phyloP scores from a whole-genome alignment of 225 moss, liverwort and hornwort species.

The Sphagnum contortum region DNA sequence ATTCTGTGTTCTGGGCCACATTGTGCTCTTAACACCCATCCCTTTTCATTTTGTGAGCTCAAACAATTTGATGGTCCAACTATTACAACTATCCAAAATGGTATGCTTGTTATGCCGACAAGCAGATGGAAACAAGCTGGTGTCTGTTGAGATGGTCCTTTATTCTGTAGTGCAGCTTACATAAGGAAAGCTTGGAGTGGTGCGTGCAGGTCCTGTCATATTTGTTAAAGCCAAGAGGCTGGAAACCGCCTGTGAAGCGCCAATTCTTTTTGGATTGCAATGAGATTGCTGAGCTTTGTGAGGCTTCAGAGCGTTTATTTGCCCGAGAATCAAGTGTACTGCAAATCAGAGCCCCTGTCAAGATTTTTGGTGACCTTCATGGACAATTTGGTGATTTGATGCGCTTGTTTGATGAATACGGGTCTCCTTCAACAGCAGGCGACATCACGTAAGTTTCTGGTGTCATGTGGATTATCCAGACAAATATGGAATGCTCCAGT shows the following conservation, averaged over 20 bases:
- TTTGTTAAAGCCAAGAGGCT: slow-evolving; percentile 68
- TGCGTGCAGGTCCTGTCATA: slow-evolving; percentile 47
- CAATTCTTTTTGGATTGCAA: slow-evolving; percentile 87
- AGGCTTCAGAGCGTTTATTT: slow-evolving; percentile 57
- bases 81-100: too few species aligned
- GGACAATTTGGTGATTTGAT: slow-evolving; percentile 84
- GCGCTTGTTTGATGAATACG: slow-evolving; percentile 82
- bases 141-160: background rate
- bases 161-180: too few species aligned
- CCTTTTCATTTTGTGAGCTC: too few species aligned
- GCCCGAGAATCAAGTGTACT: slow-evolving; percentile 73
- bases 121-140: background rate
- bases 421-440: slow-evolving; percentile 82
- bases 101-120: too few species aligned
- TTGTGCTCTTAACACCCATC: too few species aligned
- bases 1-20: background rate
- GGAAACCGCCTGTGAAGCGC: slow-evolving; percentile 80
- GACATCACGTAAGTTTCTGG: slow-evolving; percentile 60
- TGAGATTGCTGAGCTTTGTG: slow-evolving; percentile 76
- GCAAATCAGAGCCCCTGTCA: slow-evolving; percentile 77
- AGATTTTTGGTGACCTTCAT: slow-evolving; percentile 83
- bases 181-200: too few species aligned
- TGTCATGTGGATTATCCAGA: background rate
- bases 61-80: too few species aligned
- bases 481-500: background rate